Evolutionary conservation across 2,329 filamentous ascomycete genomes (phyloP).

Genomic region (Diaporthe vexans): DNA sequence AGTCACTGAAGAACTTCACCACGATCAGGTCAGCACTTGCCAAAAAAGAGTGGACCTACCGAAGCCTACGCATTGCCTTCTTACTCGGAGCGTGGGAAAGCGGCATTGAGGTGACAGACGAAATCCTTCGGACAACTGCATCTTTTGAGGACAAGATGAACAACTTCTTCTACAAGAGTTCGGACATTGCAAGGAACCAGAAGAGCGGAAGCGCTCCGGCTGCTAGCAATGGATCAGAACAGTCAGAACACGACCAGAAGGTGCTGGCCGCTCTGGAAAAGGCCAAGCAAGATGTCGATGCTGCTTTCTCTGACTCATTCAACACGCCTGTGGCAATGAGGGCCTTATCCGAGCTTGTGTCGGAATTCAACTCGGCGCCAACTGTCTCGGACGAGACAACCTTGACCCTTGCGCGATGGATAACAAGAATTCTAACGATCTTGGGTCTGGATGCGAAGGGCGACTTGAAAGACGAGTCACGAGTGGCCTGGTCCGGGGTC

Average conservation of each 20-base stretch:
- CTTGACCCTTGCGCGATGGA: conserved; percentile 66
- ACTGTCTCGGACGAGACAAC: conserved; percentile 45
- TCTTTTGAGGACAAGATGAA: conserved; percentile 77
- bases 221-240: conserved; percentile 17
- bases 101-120: conserved; percentile 78
- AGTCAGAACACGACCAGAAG: conserved; percentile 50
- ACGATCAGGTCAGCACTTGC: conserved; percentile 88
- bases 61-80: conserved; percentile 77
- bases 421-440: conserved; percentile 75
- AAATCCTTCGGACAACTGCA: conserved; percentile 69
- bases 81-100: conserved; percentile 78
- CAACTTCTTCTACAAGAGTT: conserved; percentile 55
- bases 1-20: conserved; percentile 95
- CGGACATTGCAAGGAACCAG: conserved; percentile 43
- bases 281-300: conserved; percentile 70
- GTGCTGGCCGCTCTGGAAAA: conserved; percentile 63
- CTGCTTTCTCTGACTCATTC: conserved; percentile 76
- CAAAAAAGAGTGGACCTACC: conserved; percentile 74
- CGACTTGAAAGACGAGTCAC: conserved; percentile 53
- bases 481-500: conserved; percentile 75
- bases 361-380: conserved; percentile 68
- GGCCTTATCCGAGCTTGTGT: conserved; percentile 73
- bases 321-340: conserved; percentile 76
- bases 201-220: not conserved
- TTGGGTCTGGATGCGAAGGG: conserved; percentile 71